Evolutionary conservation across 306 rosid genomes (phyloP).

Genomic region (Cucurbita pepo): DNA sequence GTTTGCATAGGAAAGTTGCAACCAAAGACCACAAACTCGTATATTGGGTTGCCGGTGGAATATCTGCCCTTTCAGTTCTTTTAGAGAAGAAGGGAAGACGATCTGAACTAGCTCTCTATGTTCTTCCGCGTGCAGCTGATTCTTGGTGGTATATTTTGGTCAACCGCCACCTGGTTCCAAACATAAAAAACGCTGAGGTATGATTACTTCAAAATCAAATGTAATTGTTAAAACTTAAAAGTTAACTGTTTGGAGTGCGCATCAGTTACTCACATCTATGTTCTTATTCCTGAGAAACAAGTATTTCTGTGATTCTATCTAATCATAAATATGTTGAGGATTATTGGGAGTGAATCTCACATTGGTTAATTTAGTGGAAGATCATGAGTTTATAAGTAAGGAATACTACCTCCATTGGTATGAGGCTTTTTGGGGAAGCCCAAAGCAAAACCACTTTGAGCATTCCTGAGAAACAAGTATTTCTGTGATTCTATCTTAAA

Average conservation of each 20-base stretch:
- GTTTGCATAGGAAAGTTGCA: constrained; percentile 73
- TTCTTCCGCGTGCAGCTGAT: constrained; percentile 91
- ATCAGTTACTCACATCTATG: not conserved
- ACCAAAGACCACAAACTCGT: constrained; percentile 79
- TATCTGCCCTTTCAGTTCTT: constrained; percentile 72
- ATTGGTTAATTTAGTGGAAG: no score
- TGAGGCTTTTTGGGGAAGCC: no score
- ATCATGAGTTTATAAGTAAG: no score
- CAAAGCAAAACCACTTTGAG: no score
- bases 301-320: not conserved
- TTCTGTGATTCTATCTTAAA: no score
- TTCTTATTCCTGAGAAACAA: not conserved
- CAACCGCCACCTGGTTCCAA: constrained; percentile 80
- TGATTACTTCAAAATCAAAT: not conserved
- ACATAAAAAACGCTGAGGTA: constrained; percentile 88
- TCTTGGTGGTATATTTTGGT: constrained; percentile 87
- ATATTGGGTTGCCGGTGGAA: constrained; percentile 80
- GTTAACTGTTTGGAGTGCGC: not conserved
- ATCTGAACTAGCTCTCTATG: constrained; percentile 88
- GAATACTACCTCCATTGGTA: no score
- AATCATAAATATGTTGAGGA: no score
- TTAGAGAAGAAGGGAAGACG: constrained; percentile 88
- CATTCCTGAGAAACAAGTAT: no score
- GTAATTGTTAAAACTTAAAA: not conserved
- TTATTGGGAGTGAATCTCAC: no score